Evolutionary conservation across 106 monocot genomes (phyloP).

Genomic region (Alisma plantagoaquatica): DNA sequence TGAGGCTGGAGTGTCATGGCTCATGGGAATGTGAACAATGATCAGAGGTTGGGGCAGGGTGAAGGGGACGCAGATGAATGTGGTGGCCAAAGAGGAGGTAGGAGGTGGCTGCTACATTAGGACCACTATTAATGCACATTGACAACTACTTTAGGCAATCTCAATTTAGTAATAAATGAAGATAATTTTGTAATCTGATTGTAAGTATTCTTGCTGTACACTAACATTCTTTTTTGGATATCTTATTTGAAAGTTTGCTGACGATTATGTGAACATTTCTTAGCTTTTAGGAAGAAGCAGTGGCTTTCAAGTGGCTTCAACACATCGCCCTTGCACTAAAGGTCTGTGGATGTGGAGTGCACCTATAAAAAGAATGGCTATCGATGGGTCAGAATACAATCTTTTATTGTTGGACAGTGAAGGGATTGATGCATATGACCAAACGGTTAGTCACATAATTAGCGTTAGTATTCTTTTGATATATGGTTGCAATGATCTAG

Average conservation of each 20-base stretch:
- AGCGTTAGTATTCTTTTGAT: too few species aligned
- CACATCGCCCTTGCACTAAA: slow-evolving; percentile 26
- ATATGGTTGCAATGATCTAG: too few species aligned
- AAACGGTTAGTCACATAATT: slow-evolving; percentile 76
- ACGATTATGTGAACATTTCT: slow-evolving; percentile 1
- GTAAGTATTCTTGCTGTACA: not conserved
- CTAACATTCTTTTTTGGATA: not conserved
- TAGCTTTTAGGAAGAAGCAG: slow-evolving; percentile 86
- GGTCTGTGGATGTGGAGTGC: slow-evolving; percentile 41
- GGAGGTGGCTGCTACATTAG: not conserved
- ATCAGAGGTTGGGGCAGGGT: too few species aligned
- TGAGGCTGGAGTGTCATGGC: too few species aligned
- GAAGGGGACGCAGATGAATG: too few species aligned
- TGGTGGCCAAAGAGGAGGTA: too few species aligned
- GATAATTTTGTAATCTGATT: not conserved
- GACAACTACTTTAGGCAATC: too few species aligned
- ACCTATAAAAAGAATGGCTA: slow-evolving; percentile 75
- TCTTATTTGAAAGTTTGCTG: not conserved
- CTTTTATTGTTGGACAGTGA: slow-evolving; percentile 89
- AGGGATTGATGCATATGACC: slow-evolving; percentile 99
- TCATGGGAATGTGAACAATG: too few species aligned
- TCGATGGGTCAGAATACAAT: slow-evolving; percentile 95
- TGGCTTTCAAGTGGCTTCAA: slow-evolving; percentile 31
- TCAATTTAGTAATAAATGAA: too few species aligned
- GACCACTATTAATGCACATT: not conserved